A percentile compares a stretch with the other conserved stretches of the same genome.
phyloP scores from a whole-genome alignment of 139 green algal genomes.

The Gonium pectorale region DNA sequence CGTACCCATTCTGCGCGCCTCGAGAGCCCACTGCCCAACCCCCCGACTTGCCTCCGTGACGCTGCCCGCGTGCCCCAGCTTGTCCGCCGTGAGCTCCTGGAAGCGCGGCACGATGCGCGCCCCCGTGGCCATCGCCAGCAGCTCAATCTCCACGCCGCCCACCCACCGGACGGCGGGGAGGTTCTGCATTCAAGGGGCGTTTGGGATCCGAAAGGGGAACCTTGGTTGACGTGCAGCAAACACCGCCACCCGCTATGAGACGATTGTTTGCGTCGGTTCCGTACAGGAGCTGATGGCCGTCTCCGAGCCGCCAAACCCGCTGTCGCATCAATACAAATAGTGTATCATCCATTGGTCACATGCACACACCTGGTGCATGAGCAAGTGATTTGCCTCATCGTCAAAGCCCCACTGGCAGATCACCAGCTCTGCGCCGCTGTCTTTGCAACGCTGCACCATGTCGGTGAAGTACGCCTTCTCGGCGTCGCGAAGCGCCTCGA shows the following conservation, averaged over 20 bases:
- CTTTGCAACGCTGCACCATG: slow-evolving; percentile 98
- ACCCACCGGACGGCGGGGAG: slow-evolving; percentile 95
- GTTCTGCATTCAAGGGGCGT: too few relatives aligned
- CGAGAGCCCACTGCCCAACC: background rate
- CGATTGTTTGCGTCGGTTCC: too few relatives aligned
- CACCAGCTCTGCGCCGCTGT: slow-evolving; percentile 85
- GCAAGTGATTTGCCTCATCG: slow-evolving; percentile 99
- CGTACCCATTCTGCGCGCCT: too few relatives aligned
- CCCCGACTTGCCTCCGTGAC: slow-evolving; percentile 74
- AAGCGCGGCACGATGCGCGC: slow-evolving; percentile 85
- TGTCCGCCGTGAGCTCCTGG: slow-evolving; percentile 90
- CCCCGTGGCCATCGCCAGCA: slow-evolving; percentile 98
- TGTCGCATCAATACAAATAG: too few relatives aligned
- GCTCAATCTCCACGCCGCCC: slow-evolving; percentile 98
- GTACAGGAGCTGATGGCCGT: too few relatives aligned
- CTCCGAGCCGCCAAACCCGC: too few relatives aligned
- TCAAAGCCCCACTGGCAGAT: slow-evolving; percentile 99
- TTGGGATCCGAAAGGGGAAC: too few relatives aligned
- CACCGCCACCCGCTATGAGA: too few relatives aligned
- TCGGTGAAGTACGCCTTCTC: slow-evolving; percentile 98
- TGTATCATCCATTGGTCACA: background rate
- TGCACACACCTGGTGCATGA: slow-evolving; percentile 84
- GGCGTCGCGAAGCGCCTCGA: slow-evolving; percentile 87
- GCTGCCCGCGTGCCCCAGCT: slow-evolving; percentile 91
- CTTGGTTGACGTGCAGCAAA: too few relatives aligned